phyloP scores from a whole-genome alignment of 1,139 yeast genomes.

The Diutina neorugosa region DNA sequence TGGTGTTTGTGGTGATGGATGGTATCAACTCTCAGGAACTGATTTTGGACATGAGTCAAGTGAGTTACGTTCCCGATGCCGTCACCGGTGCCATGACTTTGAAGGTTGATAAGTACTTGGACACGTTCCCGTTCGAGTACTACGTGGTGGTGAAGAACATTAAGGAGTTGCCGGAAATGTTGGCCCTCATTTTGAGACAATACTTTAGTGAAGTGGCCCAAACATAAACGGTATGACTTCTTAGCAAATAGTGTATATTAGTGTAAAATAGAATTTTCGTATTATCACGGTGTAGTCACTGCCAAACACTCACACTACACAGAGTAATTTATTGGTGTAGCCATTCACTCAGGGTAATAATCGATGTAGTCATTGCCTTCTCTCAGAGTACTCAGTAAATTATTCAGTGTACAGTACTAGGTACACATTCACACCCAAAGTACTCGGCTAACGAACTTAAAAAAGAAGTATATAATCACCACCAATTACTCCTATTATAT shows the following conservation, averaged over 20 bases:
- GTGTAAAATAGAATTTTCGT: not conserved
- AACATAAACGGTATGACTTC: not conserved
- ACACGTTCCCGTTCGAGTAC: slow-evolving; percentile 92
- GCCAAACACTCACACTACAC: too few relatives aligned
- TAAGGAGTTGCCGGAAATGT: slow-evolving; percentile 82
- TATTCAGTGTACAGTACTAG: too few relatives aligned
- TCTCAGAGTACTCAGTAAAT: too few relatives aligned
- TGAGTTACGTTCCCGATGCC: slow-evolving; percentile 55
- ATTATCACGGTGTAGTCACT: too few relatives aligned
- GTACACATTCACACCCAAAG: too few relatives aligned
- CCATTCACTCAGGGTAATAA: too few relatives aligned
- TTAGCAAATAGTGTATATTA: not conserved
- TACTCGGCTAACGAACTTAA: too few relatives aligned
- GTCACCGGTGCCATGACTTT: slow-evolving; percentile 60
- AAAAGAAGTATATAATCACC: not conserved
- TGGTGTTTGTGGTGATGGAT: slow-evolving; percentile 89
- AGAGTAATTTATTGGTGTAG: too few relatives aligned
- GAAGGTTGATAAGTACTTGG: slow-evolving; percentile 76
- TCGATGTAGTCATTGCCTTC: too few relatives aligned
- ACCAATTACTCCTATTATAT: not conserved
- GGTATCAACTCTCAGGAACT: slow-evolving; percentile 79
- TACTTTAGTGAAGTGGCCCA: slow-evolving; percentile 57
- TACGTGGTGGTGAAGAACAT: slow-evolving; percentile 89
- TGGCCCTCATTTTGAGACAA: slow-evolving; percentile 81
- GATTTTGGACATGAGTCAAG: slow-evolving; percentile 92